Conservation (phyloP, 495 filamentous ascomycete species). For the Parmelia sp. region DNA sequence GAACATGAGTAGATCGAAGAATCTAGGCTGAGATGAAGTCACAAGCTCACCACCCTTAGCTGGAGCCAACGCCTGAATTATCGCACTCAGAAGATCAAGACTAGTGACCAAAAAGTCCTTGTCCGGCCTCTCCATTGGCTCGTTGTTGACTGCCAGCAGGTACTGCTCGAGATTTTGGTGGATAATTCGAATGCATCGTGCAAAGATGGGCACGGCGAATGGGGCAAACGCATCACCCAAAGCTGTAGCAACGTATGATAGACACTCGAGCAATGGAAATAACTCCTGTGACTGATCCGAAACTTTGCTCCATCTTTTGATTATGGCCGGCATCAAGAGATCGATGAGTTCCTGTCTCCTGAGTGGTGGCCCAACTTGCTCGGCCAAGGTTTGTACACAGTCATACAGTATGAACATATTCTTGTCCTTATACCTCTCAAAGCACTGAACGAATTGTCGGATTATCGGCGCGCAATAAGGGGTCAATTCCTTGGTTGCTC, state of each 20-base stretch:
- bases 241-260: slow-evolving; percentile 89
- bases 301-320: slow-evolving; percentile 81
- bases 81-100: slow-evolving; percentile 85
- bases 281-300: slow-evolving; percentile 86
- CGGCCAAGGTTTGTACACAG: slow-evolving; percentile 94
- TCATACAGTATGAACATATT: slow-evolving; percentile 99
- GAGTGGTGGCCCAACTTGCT: slow-evolving; percentile 76
- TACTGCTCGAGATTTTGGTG: slow-evolving; percentile 80
- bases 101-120: slow-evolving; percentile 97
- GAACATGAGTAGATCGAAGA: slow-evolving; percentile 83
- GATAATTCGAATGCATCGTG: slow-evolving; percentile 82
- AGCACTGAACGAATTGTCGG: slow-evolving; percentile 85
- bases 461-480: slow-evolving; percentile 88
- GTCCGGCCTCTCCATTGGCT: slow-evolving; percentile 71
- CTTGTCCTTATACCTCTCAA: slow-evolving; percentile 90
- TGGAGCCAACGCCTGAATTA: slow-evolving; percentile 85
- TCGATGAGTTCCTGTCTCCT: slow-evolving; percentile 70
- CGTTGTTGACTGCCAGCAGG: slow-evolving; percentile 55
- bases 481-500: slow-evolving; percentile 69
- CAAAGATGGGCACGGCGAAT: slow-evolving; percentile 77
- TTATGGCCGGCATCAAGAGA: slow-evolving; percentile 90
- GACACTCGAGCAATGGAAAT: slow-evolving; percentile 88
- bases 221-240: slow-evolving; percentile 75
- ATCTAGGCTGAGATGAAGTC: slow-evolving; percentile 62
- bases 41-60: slow-evolving; percentile 70